Evolutionary conservation across 768 basidiomycete species (phyloP), one percentile per base, ranked within the genome.

Genomic region (Boletus rex-veris): DNA sequence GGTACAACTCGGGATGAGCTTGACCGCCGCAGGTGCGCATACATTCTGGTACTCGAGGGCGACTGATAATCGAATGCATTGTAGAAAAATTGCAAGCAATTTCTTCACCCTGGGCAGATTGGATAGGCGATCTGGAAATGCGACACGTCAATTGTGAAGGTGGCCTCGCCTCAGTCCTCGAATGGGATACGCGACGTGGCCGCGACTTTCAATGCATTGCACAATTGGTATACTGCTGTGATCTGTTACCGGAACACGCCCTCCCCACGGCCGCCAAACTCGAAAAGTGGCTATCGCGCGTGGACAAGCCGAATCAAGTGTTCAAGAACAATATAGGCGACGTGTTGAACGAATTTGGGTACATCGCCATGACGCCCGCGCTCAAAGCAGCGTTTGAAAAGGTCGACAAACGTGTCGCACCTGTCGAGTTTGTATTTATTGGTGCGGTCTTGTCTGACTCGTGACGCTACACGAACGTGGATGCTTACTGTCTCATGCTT

Each of bases 71-170:
- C 47, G 58, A 24, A 64, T 35, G 33, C 11, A 40, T 18, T 11
- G 12, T 66, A 85, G 91, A 93, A 69, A 91, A 90, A 71, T 68
- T 92, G 18, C 87, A 89, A 58, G 90, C 91, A 0, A 82, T 92
- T 43, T 75, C 84, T 7, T 87, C 88, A 4, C 80, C 84, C 1
- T 84, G 84, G 79, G 76, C 85, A 30, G 74, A 77, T 36, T 90
- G 85, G 84, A 81, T 92, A 58, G 61, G 74, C 3, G 71, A 77
- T 7, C 75, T 92, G 10, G 82, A 85, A 58, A 58, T 73, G 36
- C 75, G 76, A 56, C 84, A 84, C 64, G 76, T 89, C 45, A 65
- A 73, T n/a, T 70, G 75, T 14, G 80, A 85, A 0, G 79, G 75
- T 14, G 88, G 88, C 16, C 77, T 93, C 18, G 72, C 75, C 2